Base-by-base conservation (phyloP, 306 rosid species). In the Rosa rugosa region DNA sequence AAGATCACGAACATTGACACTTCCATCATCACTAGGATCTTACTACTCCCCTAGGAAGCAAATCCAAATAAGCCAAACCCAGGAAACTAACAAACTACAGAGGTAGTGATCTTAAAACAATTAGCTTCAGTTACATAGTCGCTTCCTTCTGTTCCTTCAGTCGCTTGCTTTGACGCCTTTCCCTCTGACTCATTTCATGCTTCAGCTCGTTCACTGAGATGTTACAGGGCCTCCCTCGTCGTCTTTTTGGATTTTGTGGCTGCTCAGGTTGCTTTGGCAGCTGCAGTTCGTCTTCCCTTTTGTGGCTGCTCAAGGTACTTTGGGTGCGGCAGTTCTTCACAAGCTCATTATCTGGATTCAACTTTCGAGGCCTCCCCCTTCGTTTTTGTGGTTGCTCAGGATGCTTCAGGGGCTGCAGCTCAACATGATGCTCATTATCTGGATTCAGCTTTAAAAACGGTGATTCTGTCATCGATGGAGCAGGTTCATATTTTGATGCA, bases 91-190 rank as follows among this genome's bases (percentile, higher is more conserved):
- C 8, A 50, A 13, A 23, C 59, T 47, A 25, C 0, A 23, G 10
- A 22, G 74, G 40, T 23, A 11, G n/a, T 3, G 45, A 71, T 31
- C 9, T 44, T 20, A 9, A 16, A 71, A 47, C 59, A 4, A 8
- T 23, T 17, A 7, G 17, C 22, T 45, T 69, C 38, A 45, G 54
- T 23, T 47, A 46, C 59, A 50, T 18, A 12, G 63, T 31, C 22
- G 45, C 60, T 47, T 71, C 16, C 73, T 8, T 69, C 23, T 50
- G 60, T 72, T 47, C 10, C 31, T 31, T 72, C 44, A 47, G 75
- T 71, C 41, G 5, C 75, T 46, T 47, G 59, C 59, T 46, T 16
- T 40, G 22, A 47, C 60, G 59, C 60, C 25, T 25, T 71, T 42
- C 44, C 13, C 44, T 25, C 8, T 51, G 60, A 22, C 17, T n/a